Conservation (phyloP, 176 grass and related monocot species). For the Carex parvula region DNA sequence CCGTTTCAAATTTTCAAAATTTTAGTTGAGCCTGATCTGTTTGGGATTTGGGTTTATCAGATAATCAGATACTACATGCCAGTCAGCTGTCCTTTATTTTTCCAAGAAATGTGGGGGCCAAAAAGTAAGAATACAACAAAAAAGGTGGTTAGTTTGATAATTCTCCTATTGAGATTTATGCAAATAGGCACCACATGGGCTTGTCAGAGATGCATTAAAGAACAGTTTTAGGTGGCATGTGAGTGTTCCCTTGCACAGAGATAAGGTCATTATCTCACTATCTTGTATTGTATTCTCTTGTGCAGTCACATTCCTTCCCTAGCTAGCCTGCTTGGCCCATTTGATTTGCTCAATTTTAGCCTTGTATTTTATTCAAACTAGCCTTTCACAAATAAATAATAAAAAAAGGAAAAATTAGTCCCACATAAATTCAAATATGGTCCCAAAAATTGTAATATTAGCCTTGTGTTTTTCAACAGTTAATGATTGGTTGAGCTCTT, state of each 20-base stretch:
- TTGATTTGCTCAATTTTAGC: background rate
- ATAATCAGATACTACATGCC: background rate
- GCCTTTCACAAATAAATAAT: background rate
- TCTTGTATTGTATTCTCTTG: slow-evolving; percentile 8
- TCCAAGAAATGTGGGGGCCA: slow-evolving; percentile 9
- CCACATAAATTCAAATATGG: background rate
- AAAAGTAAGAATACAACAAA: background rate
- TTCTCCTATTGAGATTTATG: background rate
- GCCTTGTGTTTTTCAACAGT: background rate
- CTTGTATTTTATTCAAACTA: background rate
- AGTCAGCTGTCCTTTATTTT: background rate
- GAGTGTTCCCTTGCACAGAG: slow-evolving; percentile 4
- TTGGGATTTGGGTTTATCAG: background rate
- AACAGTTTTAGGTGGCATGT: background rate
- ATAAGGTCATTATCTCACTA: slow-evolving; percentile 20
- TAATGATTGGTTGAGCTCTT: background rate
- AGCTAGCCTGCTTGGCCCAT: background rate
- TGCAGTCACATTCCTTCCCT: background rate
- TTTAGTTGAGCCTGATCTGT: background rate
- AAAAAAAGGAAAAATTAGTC: background rate
- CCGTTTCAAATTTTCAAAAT: background rate
- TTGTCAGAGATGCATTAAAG: background rate
- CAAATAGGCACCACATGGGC: background rate
- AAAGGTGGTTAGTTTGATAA: slow-evolving; percentile 11
- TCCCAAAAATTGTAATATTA: background rate